Evolutionary conservation across 352 stramenopile species (phyloP), one percentile per base, ranked within the genome.

Genomic region (Blastocystis sp.): DNA sequence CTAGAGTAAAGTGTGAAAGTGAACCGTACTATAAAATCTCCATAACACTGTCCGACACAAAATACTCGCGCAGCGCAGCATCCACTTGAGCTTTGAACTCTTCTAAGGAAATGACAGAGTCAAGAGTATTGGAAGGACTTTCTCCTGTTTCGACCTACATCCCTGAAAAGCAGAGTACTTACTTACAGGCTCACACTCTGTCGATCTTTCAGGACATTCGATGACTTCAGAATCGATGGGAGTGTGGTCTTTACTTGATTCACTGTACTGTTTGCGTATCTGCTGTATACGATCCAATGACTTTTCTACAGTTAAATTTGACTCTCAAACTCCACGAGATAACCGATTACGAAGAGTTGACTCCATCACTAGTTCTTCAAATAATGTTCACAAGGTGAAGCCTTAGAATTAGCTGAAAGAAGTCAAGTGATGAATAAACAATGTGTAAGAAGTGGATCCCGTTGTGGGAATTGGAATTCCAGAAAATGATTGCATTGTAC

Each of bases 81-180:
- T 94, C 92, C 20, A 98, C 92, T 79, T 94, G 93, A 84, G 97
- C 93, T 91, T 98, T 98, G 90, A 94, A 95, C 68, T 94, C 92
- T 6, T 90, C 87, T 15, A 94, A 68, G 0, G 93, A 94, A 41
- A 92, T 79, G 20, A 8, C 8, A 18, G 43, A 13, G 39, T 84
- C 73, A 66, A 68, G 26, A 9, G 53, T 54, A 34, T 26, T 69
- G 34, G 62, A 66, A 13, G 29, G 50, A 41, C 45, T 47, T n/a
- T 59, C 20, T 59, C 20, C 50, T n/a, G 13, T n/a, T n/a, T 59
- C 20, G 3, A 59, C 50, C 50, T 59, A 59, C 11, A 59, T 13
- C 13, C 20, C 1, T 13, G 50, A 13, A 59, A 59, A 59, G 20
- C 50, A 59, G 11, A 59, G 20, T n/a, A 59, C 50, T n/a, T 1